Conservation (phyloP, 345 rosid species). For the Populus davidiana region DNA sequence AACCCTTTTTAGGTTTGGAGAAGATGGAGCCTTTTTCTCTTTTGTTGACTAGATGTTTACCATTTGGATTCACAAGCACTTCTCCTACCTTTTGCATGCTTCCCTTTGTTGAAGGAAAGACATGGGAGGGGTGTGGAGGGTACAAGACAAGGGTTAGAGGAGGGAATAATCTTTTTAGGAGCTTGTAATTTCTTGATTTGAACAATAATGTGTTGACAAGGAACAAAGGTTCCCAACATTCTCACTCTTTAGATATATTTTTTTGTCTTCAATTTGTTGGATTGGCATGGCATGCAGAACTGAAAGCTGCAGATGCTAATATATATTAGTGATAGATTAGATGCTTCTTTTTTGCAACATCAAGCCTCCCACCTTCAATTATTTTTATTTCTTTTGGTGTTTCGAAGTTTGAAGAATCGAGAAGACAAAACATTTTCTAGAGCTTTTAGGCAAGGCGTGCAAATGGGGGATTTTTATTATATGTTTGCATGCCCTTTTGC, state of each 20-base stretch:
- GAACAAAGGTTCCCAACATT: conserved; percentile 45
- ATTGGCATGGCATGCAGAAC: conserved; percentile 61
- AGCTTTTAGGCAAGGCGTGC: neutral
- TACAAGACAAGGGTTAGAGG: conserved; percentile 37
- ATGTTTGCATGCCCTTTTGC: neutral
- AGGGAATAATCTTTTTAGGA: conserved; percentile 42
- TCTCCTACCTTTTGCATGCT: conserved; percentile 7
- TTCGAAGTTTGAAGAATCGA: neutral
- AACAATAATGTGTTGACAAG: conserved; percentile 44
- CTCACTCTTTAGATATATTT: conserved; percentile 21
- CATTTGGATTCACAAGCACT: neutral
- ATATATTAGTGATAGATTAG: neutral
- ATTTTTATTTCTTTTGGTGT: neutral
- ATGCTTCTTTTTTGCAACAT: neutral
- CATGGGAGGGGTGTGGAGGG: conserved; percentile 18
- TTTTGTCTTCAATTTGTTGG: conserved; percentile 60
- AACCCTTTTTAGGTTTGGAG: neutral
- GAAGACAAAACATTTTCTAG: neutral
- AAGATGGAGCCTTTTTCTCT: neutral
- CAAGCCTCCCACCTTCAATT: neutral
- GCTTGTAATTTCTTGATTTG: conserved; percentile 37
- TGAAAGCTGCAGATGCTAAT: neutral
- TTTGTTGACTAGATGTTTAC: conserved; percentile 1
- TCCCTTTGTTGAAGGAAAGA: conserved; percentile 19
- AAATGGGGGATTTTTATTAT: neutral